Base-by-base conservation (phyloP, 2,329 filamentous ascomycete species). In the Beauveria asiatica region DNA sequence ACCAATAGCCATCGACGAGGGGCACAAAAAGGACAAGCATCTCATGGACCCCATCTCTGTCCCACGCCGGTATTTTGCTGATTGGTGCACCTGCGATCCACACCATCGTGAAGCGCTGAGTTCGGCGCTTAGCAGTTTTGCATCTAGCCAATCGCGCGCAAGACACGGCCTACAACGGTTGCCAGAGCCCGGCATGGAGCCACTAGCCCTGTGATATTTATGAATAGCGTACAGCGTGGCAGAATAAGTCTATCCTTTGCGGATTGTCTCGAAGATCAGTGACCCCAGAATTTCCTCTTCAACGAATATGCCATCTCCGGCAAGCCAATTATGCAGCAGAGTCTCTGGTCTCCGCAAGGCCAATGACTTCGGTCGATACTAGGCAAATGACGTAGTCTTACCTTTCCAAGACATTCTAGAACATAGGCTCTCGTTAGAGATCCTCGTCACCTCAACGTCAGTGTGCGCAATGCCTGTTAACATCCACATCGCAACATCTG, bases 401-500 rank as follows among this genome's bases (percentile, higher is more conserved):
- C 42, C 75, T 78, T 49, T 72, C 67, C 10, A 63, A 61, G 66
- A 83, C 77, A 55, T 77, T 71, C 11, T 76, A 77, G 30, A 80
- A 65, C 45, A 72, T 76, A 10, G 61, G 61, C n/a, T 67, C 66
- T n/a, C n/a, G n/a, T n/a, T 50, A 81, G 67, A 59, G 65, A 72
- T 61, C 62, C 69, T 68, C 13, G 78, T 78, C 58, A 72, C 70
- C 2, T 70, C 72, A 6, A 73, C 41, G 64, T 74, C 68, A 57
- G 64, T 52, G 70, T 83, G 76, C 13, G 69, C 52, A 17, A 62
- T 52, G 61, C 74, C 75, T 62, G 45, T 44, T 3, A 57, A 44
- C 58, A 82, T 82, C 73, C 77, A 83, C 57, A 68, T 67, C 83
- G 86, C 86, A 48, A 84, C 80, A 63, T 82, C 80, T 5, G 76